A percentile compares a stretch with the other conserved stretches of the same genome.
Conservation (phyloP, 2,329 filamentous ascomycete genomes). For the Xylaria sp. region DNA sequence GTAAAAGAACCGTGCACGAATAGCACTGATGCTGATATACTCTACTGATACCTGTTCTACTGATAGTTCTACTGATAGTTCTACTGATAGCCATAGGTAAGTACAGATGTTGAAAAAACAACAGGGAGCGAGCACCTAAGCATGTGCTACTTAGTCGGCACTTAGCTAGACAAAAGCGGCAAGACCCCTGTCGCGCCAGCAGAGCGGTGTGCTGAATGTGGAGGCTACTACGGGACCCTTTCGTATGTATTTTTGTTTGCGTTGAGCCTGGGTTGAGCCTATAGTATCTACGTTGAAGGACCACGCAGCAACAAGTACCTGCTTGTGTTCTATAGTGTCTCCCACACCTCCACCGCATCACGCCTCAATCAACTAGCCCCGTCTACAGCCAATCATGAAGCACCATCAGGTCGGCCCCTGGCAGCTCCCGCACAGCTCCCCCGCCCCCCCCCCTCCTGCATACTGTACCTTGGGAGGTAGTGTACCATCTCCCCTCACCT, state of each 20-base stretch:
- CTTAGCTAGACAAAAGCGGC: constrained; percentile 21
- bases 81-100: no score
- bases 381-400: constrained; percentile 6
- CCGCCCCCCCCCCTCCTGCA: constrained; percentile 18
- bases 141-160: neutral
- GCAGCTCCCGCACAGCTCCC: constrained; percentile 27
- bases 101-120: no score
- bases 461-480: no score
- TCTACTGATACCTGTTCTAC: no score
- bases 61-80: no score
- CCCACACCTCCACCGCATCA: constrained; percentile 10
- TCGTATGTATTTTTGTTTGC: no score
- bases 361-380: neutral
- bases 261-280: no score
- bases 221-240: no score
- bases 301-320: constrained; percentile 8
- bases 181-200: constrained; percentile 30
- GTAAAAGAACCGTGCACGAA: no score
- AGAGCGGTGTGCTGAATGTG: constrained; percentile 33
- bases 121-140: no score
- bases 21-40: no score
- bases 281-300: no score
- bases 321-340: neutral
- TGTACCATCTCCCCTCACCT: neutral
- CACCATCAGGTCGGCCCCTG: constrained; percentile 14